phyloP scores from a whole-genome alignment of 2,329 filamentous ascomycete species.

The Pseudogymnoascus sp. region DNA sequence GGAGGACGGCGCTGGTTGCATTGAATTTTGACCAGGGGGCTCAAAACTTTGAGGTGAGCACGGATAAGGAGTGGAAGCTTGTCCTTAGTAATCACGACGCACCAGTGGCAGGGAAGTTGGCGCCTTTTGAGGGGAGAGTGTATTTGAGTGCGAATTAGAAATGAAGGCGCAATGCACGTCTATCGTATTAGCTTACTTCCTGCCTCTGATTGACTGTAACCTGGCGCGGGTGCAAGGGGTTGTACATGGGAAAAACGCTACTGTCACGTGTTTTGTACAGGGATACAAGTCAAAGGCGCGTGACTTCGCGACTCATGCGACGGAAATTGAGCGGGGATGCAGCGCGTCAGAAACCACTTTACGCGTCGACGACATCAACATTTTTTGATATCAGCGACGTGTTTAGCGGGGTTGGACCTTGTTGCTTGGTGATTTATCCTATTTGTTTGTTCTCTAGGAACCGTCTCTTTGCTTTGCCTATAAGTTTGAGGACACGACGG shows the following conservation, averaged over 20 bases:
- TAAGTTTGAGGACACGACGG: neutral
- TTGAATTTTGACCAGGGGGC: slow-evolving; percentile 39
- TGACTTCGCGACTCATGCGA: neutral
- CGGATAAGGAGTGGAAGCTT: slow-evolving; percentile 14
- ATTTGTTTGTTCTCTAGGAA: neutral
- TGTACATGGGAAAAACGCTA: neutral
- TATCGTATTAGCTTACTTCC: no score
- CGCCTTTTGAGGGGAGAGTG: neutral
- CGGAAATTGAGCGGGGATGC: neutral
- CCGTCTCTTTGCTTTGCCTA: neutral
- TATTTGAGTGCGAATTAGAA: neutral
- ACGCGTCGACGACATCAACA: slow-evolving; percentile 1
- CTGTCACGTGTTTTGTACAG: neutral
- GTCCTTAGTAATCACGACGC: neutral
- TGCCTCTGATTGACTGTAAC: no score
- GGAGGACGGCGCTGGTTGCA: slow-evolving; percentile 32
- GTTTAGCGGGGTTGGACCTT: neutral
- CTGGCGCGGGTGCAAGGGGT: neutral
- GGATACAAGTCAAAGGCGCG: neutral
- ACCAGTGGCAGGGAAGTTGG: neutral
- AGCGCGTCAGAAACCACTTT: slow-evolving; percentile 6
- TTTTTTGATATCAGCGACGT: neutral
- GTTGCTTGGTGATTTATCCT: neutral
- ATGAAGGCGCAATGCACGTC: neutral
- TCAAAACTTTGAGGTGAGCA: slow-evolving; percentile 20